Base-by-base conservation (phyloP, 2,329 filamentous ascomycete species). In the Pyricularia sp. region DNA sequence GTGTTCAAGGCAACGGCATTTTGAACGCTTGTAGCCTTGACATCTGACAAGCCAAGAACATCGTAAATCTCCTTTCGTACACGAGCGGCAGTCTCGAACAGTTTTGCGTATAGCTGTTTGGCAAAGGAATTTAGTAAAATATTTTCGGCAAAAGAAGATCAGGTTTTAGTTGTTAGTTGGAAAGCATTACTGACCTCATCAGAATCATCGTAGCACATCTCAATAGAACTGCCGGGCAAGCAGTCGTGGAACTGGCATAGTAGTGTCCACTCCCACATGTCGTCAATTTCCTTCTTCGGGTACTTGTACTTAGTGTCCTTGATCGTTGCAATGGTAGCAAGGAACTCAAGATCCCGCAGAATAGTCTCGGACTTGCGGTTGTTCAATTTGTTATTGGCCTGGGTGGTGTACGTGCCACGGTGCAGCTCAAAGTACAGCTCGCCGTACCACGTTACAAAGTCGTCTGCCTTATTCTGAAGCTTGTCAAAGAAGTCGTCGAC, bases 211-310 rank as follows among this genome's bases (percentile, higher is more conserved):
- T 90, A 90, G 76, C 87, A 89, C 87, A 90, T 90, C 73, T 89
- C 86, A 70, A 91, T 90, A 3, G 83, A 85, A 71, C 86, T 90
- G 30, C 88, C 88, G 0, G 88, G 88, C 66, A 91, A 77, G 73
- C 88, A 90, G 72, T 91, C 88, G 69, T 91, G 88, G 80, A 91
- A 91, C 71, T 91, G 88, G 70, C 88, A 90, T 2, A 90, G 80
- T 26, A 91, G 78, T 2, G 89, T 83, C 69, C 82, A 82, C 77
- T 90, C 88, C 88, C 88, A 91, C 83, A 91, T 89, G 64, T 85
- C 81, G 72, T 90, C 88, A 55, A 91, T 81, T 23, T 88, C 84
- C 74, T 85, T 83, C 78, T 90, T 91, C 0, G 88, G 88, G 71
- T 90, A 91, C 70, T 83, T 84, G 77, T 90, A 90, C 1, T 78